Base-by-base conservation (phyloP, 2,329 filamentous ascomycete genomes). In the Aspergillus tanneri region DNA sequence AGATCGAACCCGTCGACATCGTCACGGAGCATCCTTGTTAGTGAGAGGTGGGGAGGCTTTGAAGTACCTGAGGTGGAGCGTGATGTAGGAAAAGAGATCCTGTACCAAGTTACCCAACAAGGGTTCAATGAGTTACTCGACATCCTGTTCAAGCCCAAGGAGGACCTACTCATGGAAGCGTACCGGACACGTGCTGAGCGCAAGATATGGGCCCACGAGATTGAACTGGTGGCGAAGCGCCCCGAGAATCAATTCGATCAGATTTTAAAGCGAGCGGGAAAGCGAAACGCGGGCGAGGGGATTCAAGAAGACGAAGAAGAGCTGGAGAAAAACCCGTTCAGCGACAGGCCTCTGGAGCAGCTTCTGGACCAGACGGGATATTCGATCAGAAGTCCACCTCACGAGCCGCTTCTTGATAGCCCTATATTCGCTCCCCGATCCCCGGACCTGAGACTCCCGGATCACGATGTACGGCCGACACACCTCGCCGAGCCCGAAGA, bases 101-200 rank as follows among this genome's bases (percentile, higher is more conserved):
- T 97, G 1, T 96, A 95, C 62, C 88, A 96, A 66, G 84, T 95
- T 24, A 90, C 89, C 0, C 90, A 96, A 67, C 87, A 96, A 68
- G 87, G 90, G 0, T 89, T 96, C 72, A 96, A 97, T 62, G 90
- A 97, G 69, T 76, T 97, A 2, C 80, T 99, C 0, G 89, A 97
- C 62, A 80, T 84, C 1, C 77, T 99, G 0, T 99, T 99, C 73
- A 86, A 86, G 57, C 77, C 80, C 4, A 86, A 86, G 55, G 92
- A 97, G 67, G 85, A 91, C 54, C 67, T 88, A 14, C 85, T 90
- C 1, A 72, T 93, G 50, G 78, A 83, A 46, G 85, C 84, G 9
- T 79, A 81, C 7, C 76, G 79, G 40, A 88, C 86, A 0, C 81
- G 80, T 53, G 72, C 73, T 8, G 75, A 82, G 47, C 82, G 89